phyloP scores from a whole-genome alignment of 768 basidiomycete species.

The Tulasnella sp. region DNA sequence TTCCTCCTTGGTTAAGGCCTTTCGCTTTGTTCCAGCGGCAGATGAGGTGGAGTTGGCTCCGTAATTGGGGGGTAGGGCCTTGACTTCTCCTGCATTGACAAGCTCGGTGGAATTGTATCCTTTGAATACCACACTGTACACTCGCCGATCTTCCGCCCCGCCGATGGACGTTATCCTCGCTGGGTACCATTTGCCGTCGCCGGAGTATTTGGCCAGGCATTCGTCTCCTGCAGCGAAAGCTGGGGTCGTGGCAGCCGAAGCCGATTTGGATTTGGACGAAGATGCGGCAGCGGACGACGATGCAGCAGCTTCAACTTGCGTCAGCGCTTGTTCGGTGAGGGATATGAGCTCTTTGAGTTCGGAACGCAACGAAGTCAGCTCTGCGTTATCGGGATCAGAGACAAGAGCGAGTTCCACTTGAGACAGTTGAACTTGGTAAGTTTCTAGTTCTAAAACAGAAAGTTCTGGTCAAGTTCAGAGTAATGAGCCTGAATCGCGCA shows the following conservation, averaged over 20 bases:
- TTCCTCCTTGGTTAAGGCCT: conserved; percentile 55
- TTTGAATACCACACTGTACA: conserved; percentile 85
- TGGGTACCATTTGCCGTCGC: conserved; percentile 77
- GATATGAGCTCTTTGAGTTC: conserved; percentile 77
- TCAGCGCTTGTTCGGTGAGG: conserved; percentile 60
- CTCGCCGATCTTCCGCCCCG: conserved; percentile 67
- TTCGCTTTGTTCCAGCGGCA: conserved; percentile 46
- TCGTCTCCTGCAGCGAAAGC: conserved; percentile 71
- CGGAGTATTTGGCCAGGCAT: conserved; percentile 74
- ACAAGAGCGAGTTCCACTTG: conserved; percentile 75
- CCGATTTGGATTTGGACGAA: conserved; percentile 45
- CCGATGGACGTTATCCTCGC: conserved; percentile 78
- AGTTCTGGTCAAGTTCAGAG: not conserved
- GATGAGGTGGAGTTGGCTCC: conserved; percentile 24
- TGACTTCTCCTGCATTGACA: conserved; percentile 59
- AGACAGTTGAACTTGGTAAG: conserved; percentile 81
- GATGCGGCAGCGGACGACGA: conserved; percentile 27
- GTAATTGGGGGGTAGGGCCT: conserved; percentile 42
- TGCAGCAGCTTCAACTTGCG: conserved; percentile 43
- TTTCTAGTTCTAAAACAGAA: conserved; percentile 54
- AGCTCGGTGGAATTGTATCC: conserved; percentile 87
- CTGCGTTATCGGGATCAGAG: conserved; percentile 60
- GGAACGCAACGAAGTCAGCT: conserved; percentile 58
- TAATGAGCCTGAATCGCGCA: too few relatives aligned
- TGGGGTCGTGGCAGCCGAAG: conserved; percentile 24